Percentiles rank a stretch among this genome's conserved stretches.
Conservation (phyloP, 371 early-diverging fungal species). For the Rhizopus delemar region DNA sequence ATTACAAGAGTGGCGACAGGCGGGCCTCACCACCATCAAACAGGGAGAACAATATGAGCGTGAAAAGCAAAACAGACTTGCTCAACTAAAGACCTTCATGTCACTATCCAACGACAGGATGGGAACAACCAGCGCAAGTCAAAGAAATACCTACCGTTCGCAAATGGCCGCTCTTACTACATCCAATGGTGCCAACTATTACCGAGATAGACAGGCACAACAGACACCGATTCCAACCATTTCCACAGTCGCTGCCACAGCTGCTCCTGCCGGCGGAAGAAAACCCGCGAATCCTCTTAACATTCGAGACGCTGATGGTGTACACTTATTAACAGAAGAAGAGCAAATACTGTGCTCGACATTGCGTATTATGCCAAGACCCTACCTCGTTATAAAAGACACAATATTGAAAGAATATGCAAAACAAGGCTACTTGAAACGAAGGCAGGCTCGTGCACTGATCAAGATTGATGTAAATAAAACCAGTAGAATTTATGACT, state of each 20-base stretch:
- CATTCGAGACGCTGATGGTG: conserved; percentile 80
- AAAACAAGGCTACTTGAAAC: conserved; percentile 68
- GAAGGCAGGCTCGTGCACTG: conserved; percentile 76
- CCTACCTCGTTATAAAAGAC: conserved; percentile 90
- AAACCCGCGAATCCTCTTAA: conserved; percentile 73
- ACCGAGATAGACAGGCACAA: conserved; percentile 28
- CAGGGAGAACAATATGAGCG: conserved; percentile 76
- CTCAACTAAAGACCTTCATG: conserved; percentile 43
- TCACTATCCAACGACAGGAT: conserved; percentile 44
- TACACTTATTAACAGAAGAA: conserved; percentile 76
- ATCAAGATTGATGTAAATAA: conserved; percentile 91
- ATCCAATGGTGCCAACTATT: conserved; percentile 32
- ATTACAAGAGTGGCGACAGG: conserved; percentile 88
- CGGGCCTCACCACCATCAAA: conserved; percentile 78
- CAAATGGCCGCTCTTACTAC: conserved; percentile 27
- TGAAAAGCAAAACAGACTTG: conserved; percentile 53
- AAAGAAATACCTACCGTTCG: conserved; percentile 28
- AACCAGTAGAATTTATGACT: conserved; percentile 83
- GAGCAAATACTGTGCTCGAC: conserved; percentile 85
- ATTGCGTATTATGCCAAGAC: conserved; percentile 80
- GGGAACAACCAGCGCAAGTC: conserved; percentile 20
- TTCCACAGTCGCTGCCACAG: conserved; percentile 21
- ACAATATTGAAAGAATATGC: conserved; percentile 82
- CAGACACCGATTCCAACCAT: conserved; percentile 10
- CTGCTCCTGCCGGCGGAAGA: conserved; percentile 46